Conservation (phyloP, 2,329 filamentous ascomycete species). For the Ophiostoma piceae region DNA sequence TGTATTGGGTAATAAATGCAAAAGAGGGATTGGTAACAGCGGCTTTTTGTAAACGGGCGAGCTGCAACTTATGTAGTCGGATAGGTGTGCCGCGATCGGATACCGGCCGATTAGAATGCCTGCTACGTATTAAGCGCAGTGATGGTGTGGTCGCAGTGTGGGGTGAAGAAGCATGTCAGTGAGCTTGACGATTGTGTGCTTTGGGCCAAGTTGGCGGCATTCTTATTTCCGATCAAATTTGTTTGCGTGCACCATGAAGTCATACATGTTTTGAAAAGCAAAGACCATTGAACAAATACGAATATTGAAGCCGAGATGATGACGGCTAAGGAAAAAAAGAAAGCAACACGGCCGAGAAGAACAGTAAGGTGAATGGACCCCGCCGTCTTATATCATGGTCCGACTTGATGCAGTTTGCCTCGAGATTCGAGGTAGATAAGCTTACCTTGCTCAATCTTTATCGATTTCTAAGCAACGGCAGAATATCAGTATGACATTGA, state of each 20-base stretch:
- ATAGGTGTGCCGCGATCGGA: slow-evolving; percentile 2
- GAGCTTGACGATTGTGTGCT: slow-evolving; percentile 8
- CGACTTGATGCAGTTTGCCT: too few species aligned
- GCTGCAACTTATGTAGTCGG: neutral
- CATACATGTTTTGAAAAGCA: too few species aligned
- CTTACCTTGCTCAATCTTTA: too few species aligned
- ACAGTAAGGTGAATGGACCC: too few species aligned
- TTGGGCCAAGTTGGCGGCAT: slow-evolving; percentile 7
- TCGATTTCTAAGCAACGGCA: neutral
- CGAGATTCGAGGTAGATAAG: too few species aligned
- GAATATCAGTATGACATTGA: neutral
- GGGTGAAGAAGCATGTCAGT: neutral
- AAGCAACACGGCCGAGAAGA: neutral
- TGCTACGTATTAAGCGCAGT: neutral
- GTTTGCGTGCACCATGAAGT: neutral
- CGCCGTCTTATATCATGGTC: too few species aligned
- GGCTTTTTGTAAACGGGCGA: neutral
- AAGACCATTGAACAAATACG: too few species aligned
- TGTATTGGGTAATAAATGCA: neutral
- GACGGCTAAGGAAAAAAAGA: neutral
- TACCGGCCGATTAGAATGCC: neutral
- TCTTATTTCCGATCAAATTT: neutral
- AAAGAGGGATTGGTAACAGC: neutral
- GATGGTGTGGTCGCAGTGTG: slow-evolving; percentile 4
- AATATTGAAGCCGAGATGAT: too few species aligned